A percentile compares a stretch with the other conserved stretches of the same genome.
phyloP scores from a whole-genome alignment of 2,329 filamentous ascomycete species.

The Eurotiales sp. region DNA sequence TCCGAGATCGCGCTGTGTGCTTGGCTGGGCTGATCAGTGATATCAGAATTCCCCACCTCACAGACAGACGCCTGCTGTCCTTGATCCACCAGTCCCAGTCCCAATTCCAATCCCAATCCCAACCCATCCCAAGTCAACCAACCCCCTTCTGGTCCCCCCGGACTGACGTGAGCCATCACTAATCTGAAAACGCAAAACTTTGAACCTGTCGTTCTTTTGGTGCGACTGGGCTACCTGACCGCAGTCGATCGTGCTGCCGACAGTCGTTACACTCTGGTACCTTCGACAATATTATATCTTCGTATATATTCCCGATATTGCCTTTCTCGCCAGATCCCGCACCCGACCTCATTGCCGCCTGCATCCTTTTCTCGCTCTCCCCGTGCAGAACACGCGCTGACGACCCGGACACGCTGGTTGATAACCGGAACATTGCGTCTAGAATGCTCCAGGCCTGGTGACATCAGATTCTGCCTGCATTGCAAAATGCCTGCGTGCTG shows the following conservation, averaged over 20 bases:
- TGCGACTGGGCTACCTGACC: neutral
- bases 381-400: too few relatives aligned
- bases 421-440: neutral
- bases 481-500: conserved; percentile 12
- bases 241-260: neutral
- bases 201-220: neutral
- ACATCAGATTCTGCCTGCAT: neutral
- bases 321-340: too few relatives aligned
- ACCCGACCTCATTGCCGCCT: too few relatives aligned
- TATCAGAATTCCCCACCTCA: conserved; percentile 10
- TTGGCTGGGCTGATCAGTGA: conserved; percentile 12
- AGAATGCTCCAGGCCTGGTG: conserved; percentile 2
- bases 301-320: neutral
- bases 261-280: neutral
- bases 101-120: too few relatives aligned
- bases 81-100: neutral
- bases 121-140: too few relatives aligned
- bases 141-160: too few relatives aligned
- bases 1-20: too few relatives aligned
- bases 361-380: neutral
- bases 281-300: neutral
- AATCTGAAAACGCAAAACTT: too few relatives aligned
- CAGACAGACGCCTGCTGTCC: neutral
- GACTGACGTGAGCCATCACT: neutral
- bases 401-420: too few relatives aligned